Conservation (phyloP, 495 filamentous ascomycete genomes). For the Daldinia vernicosa region DNA sequence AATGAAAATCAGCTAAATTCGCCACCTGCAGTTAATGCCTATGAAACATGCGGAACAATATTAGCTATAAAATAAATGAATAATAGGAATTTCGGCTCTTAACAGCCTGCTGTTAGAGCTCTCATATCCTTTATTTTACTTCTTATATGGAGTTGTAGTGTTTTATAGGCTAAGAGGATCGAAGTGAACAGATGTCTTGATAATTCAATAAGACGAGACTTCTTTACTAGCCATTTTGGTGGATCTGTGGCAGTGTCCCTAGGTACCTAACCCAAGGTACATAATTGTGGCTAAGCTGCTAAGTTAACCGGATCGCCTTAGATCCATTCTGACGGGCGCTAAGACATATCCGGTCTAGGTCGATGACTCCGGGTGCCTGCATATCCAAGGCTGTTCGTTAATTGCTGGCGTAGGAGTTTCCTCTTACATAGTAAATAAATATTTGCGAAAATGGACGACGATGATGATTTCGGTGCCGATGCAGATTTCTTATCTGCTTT, state of each 20-base stretch:
- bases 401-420: not conserved
- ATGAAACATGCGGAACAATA: not conserved
- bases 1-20: not conserved
- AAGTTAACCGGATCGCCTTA: not conserved
- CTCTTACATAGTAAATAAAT: not conserved
- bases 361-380: not conserved
- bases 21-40: not conserved
- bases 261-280: not conserved
- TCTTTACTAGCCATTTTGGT: not conserved
- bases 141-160: not conserved
- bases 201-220: conserved; percentile 32
- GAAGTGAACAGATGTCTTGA: conserved; percentile 32
- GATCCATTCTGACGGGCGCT: conserved; percentile 6
- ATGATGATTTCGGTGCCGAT: conserved; percentile 69
- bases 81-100: conserved; percentile 19
- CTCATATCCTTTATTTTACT: conserved; percentile 22
- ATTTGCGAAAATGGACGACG: conserved; percentile 52
- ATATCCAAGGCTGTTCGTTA: not conserved
- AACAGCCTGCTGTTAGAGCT: conserved; percentile 45
- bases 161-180: conserved; percentile 29
- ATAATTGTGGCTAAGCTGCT: too few relatives aligned
- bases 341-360: conserved; percentile 23
- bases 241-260: conserved; percentile 28
- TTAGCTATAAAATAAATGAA: conserved; percentile 5
- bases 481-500: conserved; percentile 65